Conservation (phyloP, 352 stramenopile genomes). For the Globisporangium cylindrosporum region DNA sequence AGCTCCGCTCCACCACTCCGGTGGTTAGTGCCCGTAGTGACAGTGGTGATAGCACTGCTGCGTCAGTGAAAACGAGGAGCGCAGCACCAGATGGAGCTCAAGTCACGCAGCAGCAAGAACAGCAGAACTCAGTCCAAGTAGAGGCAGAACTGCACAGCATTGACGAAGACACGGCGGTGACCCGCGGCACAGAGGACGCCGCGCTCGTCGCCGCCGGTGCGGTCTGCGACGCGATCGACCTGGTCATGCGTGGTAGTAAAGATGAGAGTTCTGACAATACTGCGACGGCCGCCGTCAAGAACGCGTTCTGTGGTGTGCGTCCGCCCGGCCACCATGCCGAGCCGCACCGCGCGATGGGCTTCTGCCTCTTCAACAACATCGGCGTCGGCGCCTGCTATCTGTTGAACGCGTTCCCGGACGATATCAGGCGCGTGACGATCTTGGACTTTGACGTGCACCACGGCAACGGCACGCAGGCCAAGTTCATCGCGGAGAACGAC, state of each 20-base stretch:
- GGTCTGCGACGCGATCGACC: slow-evolving; percentile 40
- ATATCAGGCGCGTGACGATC: slow-evolving; percentile 56
- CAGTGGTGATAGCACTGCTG: neutral
- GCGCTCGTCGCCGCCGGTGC: slow-evolving; percentile 32
- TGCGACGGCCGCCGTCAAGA: slow-evolving; percentile 12
- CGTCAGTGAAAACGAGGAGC: neutral
- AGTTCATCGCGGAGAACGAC: slow-evolving; percentile 47
- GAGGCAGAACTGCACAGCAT: slow-evolving; percentile 18
- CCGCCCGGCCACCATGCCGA: slow-evolving; percentile 88
- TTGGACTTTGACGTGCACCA: slow-evolving; percentile 92
- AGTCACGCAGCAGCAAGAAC: neutral
- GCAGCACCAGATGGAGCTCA: neutral
- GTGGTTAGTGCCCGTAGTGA: neutral
- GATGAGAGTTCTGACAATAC: too few relatives aligned
- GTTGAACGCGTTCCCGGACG: slow-evolving; percentile 32
- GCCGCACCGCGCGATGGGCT: slow-evolving; percentile 63
- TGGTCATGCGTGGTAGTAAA: slow-evolving; percentile 25
- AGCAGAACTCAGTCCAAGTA: neutral
- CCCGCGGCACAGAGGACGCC: slow-evolving; percentile 26
- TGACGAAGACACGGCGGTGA: slow-evolving; percentile 38
- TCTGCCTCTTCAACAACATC: slow-evolving; percentile 88
- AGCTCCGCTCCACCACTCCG: neutral
- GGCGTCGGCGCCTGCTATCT: slow-evolving; percentile 70
- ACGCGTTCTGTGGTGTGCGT: slow-evolving; percentile 61
- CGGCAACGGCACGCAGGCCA: slow-evolving; percentile 84